Percentiles rank a stretch among this genome's conserved stretches.
These are phyloP conservation scores for Sclerotiophoma versabilis DNA, from an alignment of 2,329 filamentous ascomycete genomes.

Conservation along the genomic window DNA sequence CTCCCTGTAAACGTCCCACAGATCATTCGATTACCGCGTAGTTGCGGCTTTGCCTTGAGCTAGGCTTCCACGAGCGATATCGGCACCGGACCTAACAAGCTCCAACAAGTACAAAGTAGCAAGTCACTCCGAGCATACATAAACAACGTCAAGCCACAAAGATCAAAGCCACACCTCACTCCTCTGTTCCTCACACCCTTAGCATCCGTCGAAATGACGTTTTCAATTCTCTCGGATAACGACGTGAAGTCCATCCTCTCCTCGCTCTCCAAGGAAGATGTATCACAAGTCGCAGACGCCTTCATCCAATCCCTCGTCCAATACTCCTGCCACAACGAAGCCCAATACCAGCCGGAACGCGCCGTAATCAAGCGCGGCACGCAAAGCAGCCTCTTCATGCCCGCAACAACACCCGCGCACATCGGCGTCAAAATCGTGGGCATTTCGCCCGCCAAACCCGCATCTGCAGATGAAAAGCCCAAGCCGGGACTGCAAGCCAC, in stretches of 20 bases:
- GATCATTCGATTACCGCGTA: background rate
- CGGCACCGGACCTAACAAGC: background rate
- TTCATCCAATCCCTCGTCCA: constrained; percentile 39
- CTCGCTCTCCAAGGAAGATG: constrained; percentile 32
- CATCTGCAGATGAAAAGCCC: constrained; percentile 26
- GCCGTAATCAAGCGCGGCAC: constrained; percentile 50
- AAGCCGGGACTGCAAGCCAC: constrained; percentile 64
- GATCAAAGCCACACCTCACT: background rate
- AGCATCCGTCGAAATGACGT: constrained; percentile 3
- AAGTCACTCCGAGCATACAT: constrained; percentile 1
- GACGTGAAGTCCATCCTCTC: constrained; percentile 45
- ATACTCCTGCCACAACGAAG: constrained; percentile 28
- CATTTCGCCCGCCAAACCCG: constrained; percentile 54
- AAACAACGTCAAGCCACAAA: background rate
- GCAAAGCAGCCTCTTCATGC: constrained; percentile 75
- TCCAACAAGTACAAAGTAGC: background rate
- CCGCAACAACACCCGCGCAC: constrained; percentile 67
- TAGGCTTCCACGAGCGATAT: background rate
- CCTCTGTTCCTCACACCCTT: background rate
- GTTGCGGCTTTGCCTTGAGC: background rate
- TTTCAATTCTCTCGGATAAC: constrained; percentile 26
- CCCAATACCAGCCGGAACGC: constrained; percentile 54
- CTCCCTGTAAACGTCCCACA: background rate
- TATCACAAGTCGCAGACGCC: constrained; percentile 1
- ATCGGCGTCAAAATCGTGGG: constrained; percentile 79